Conservation (phyloP, 805 yeast genomes). For the Candida sakaeoensis region DNA sequence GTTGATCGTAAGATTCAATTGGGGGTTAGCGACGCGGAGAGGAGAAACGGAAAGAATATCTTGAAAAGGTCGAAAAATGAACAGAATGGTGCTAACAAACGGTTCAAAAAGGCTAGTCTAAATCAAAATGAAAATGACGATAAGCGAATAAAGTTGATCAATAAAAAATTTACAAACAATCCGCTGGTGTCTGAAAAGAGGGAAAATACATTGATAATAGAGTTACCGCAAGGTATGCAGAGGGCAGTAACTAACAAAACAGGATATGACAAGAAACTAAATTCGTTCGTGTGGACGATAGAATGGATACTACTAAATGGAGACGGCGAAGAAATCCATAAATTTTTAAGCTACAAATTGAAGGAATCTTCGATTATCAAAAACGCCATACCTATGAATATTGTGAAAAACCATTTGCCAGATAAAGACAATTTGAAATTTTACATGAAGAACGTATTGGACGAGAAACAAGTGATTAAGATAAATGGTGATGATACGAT, state of each 20-base stretch:
- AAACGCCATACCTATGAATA: conserved; percentile 41
- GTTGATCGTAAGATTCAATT: conserved; percentile 60
- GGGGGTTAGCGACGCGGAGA: conserved; percentile 48
- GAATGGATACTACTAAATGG: conserved; percentile 58
- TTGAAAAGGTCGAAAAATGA: conserved; percentile 23
- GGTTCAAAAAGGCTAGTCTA: conserved; percentile 13
- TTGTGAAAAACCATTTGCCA: conserved; percentile 19
- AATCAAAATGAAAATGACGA: conserved; percentile 18
- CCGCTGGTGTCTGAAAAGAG: conserved; percentile 35
- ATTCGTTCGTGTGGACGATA: conserved; percentile 71
- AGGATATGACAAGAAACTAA: conserved; percentile 61
- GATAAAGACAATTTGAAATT: conserved; percentile 22
- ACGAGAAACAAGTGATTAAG: conserved; percentile 29
- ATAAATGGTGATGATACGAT: conserved; percentile 35
- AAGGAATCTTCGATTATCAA: conserved; percentile 33
- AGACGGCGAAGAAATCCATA: conserved; percentile 20
- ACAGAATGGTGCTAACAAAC: conserved; percentile 11
- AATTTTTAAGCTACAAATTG: conserved; percentile 42
- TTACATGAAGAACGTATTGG: conserved; percentile 32
- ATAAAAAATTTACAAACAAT: conserved; percentile 21
- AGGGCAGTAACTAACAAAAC: conserved; percentile 61
- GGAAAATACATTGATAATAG: conserved; percentile 63
- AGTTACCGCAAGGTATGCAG: conserved; percentile 72
- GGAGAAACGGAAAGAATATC: conserved; percentile 38
- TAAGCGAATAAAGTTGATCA: conserved; percentile 20